Conservation (phyloP, 768 basidiomycete species). For the Pleurotus djamor region DNA sequence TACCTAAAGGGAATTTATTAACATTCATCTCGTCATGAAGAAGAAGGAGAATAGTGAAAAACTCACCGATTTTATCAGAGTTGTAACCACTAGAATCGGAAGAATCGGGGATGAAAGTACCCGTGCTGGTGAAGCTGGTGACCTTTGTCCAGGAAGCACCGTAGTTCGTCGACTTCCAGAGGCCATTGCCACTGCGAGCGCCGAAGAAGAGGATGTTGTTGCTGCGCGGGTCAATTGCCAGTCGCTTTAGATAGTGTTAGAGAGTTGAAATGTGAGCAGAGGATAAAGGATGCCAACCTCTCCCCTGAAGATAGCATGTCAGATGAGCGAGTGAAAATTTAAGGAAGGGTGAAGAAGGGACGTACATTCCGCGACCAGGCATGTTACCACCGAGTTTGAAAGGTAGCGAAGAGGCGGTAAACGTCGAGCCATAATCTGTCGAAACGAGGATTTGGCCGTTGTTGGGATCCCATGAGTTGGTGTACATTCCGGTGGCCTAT, state of each 20-base stretch:
- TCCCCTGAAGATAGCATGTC: constrained; percentile 32
- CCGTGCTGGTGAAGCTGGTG: constrained; percentile 55
- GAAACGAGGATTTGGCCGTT: constrained; percentile 65
- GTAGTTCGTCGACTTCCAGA: constrained; percentile 64
- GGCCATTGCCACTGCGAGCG: constrained; percentile 60
- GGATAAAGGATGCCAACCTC: constrained; percentile 29
- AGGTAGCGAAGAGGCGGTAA: constrained; percentile 45
- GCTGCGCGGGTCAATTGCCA: constrained; percentile 61
- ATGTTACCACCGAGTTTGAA: constrained; percentile 73
- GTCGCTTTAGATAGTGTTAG: constrained; percentile 34
- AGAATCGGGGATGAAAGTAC: constrained; percentile 51
- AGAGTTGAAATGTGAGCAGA: not conserved
- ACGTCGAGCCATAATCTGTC: constrained; percentile 55
- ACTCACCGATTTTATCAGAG: constrained; percentile 35
- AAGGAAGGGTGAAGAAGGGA: constrained; percentile 7
- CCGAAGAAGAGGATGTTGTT: constrained; percentile 65
- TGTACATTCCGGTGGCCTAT: constrained; percentile 60
- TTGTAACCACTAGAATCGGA: constrained; percentile 47
- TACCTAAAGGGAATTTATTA: too few species aligned
- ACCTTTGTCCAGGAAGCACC: constrained; percentile 60
- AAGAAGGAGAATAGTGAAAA: too few species aligned
- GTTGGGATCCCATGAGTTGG: constrained; percentile 60
- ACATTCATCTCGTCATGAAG: too few species aligned
- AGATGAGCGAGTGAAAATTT: too few species aligned
- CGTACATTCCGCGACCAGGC: constrained; percentile 64